Evolutionary conservation across 495 filamentous ascomycete genomes (phyloP).

Genomic region (Penicillium psychrofluorescens): DNA sequence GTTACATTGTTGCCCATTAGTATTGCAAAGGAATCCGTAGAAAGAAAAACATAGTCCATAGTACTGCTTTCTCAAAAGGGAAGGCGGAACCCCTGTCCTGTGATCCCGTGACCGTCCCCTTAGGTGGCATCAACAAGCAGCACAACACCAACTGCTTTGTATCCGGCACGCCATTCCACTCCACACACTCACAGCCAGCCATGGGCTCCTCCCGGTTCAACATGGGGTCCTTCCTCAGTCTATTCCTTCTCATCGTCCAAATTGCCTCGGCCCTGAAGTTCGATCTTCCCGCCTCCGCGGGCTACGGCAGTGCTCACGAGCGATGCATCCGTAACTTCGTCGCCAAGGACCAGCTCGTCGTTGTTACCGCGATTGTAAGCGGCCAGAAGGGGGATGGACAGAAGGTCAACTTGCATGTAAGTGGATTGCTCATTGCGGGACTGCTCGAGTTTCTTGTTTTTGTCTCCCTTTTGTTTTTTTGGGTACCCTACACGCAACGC

Average conservation of each 20-base stretch:
- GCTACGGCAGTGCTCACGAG: constrained; percentile 51
- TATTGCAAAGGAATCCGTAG: not conserved
- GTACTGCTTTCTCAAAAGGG: no score
- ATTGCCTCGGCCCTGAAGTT: constrained; percentile 80
- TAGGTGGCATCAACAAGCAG: constrained; percentile 26
- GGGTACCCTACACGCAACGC: no score
- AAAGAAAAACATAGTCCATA: not conserved
- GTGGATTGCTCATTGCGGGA: constrained; percentile 20
- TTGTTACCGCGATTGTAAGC: constrained; percentile 86
- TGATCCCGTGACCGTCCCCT: constrained; percentile 5
- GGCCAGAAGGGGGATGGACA: constrained; percentile 88
- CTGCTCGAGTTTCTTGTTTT: no score
- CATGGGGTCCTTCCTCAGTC: constrained; percentile 27
- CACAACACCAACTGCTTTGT: constrained; percentile 13
- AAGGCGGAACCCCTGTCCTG: no score
- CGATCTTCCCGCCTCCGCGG: constrained; percentile 68
- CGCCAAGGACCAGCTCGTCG: constrained; percentile 85
- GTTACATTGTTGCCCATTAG: not conserved
- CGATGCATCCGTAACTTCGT: constrained; percentile 98
- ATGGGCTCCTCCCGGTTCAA: constrained; percentile 28
- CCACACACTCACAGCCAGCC: constrained; percentile 6
- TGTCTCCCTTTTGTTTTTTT: no score
- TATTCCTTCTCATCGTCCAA: constrained; percentile 44
- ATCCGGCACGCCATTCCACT: constrained; percentile 16
- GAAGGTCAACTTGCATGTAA: constrained; percentile 89